A percentile compares a stretch with the other conserved stretches of the same genome.
These are phyloP conservation scores for Beauveria bassiana DNA, from an alignment of 2,329 filamentous ascomycete genomes.

Conservation along the genomic window DNA sequence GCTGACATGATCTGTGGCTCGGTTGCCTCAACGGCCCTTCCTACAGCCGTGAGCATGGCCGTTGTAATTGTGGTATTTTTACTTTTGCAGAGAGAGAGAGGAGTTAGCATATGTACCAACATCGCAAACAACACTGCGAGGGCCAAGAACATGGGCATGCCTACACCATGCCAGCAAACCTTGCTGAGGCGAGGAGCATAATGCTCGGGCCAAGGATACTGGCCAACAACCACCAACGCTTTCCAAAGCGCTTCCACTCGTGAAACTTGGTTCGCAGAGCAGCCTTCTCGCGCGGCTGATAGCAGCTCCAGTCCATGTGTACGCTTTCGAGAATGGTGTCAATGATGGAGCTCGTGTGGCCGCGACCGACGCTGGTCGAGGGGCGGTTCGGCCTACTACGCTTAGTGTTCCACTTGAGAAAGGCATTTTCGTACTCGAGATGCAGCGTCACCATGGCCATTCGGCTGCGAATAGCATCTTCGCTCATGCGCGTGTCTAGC, in stretches of 20 bases:
- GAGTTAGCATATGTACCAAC: not conserved
- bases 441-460: constrained; percentile 7
- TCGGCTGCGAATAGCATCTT: constrained; percentile 2
- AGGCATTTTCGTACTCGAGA: constrained; percentile 1
- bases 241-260: constrained; percentile 8
- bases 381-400: not conserved
- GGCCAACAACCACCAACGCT: constrained; percentile 5
- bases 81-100: not conserved
- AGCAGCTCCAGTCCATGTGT: not conserved
- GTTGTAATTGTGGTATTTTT: not conserved
- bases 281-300: not conserved
- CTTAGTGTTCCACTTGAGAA: not conserved
- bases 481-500: constrained; percentile 4
- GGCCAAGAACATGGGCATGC: not conserved
- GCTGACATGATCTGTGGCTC: not conserved
- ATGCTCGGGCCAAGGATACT: not conserved
- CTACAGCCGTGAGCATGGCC: not conserved
- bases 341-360: not conserved
- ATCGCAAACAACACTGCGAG: too few species aligned
- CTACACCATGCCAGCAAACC: not conserved
- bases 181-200: not conserved
- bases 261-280: constrained; percentile 4
- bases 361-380: not conserved
- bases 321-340: constrained; percentile 3
- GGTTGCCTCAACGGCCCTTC: not conserved